Evolutionary conservation across 768 basidiomycete species (phyloP).

Genomic region (Calocera viscosa): DNA sequence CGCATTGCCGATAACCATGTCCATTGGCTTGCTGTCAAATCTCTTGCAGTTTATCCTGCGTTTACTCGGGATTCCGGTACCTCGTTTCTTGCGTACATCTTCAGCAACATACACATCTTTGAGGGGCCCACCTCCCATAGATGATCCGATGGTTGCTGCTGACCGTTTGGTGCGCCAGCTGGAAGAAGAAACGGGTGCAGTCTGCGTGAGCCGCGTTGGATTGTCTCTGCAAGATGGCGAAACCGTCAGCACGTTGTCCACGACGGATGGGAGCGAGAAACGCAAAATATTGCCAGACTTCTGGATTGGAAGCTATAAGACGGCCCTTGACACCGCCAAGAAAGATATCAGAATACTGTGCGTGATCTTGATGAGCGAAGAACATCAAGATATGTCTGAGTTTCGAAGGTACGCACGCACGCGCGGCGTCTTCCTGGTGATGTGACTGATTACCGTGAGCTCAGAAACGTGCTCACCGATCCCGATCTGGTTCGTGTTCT

Average conservation of each 20-base stretch:
- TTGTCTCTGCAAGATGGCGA: not conserved
- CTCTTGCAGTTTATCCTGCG: constrained; percentile 55
- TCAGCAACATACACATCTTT: constrained; percentile 33
- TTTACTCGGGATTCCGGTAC: constrained; percentile 54
- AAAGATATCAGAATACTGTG: constrained; percentile 63
- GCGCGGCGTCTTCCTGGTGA: not conserved
- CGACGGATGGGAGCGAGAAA: not conserved
- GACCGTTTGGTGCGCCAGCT: constrained; percentile 70
- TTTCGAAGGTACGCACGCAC: constrained; percentile 58
- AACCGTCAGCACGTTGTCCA: not conserved
- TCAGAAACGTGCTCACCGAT: constrained; percentile 64
- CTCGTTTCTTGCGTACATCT: constrained; percentile 34
- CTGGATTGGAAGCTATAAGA: constrained; percentile 66
- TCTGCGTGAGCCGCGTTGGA: constrained; percentile 36
- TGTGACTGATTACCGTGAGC: not conserved
- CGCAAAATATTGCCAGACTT: constrained; percentile 58
- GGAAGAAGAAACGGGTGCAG: constrained; percentile 75
- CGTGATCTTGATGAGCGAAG: constrained; percentile 70
- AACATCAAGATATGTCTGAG: constrained; percentile 77
- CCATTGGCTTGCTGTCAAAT: constrained; percentile 46
- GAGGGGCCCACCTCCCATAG: constrained; percentile 18
- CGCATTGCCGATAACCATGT: constrained; percentile 41
- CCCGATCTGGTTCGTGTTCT: constrained; percentile 53
- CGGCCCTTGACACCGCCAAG: constrained; percentile 56
- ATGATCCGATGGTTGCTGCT: constrained; percentile 40